Evolutionary conservation across 1,139 yeast species (phyloP).

Genomic region (Scheffersomyces lignicola): DNA sequence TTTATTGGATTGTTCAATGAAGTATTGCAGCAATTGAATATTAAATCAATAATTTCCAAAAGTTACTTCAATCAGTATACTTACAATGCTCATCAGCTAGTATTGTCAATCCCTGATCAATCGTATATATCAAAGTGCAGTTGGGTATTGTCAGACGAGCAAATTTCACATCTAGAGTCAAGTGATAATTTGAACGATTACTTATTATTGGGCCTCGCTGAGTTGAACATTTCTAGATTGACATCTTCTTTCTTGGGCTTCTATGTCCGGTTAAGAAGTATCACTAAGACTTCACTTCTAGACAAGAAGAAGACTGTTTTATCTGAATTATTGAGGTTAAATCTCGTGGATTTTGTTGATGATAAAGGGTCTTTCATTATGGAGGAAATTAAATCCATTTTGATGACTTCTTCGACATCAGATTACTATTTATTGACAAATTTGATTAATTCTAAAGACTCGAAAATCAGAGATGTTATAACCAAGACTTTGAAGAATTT

Average conservation of each 20-base stretch:
- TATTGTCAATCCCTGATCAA: too few species aligned
- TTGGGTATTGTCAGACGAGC: conserved; percentile 26
- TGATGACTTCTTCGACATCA: conserved; percentile 9
- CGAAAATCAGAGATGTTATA: conserved; percentile 12
- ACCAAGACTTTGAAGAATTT: conserved; percentile 16
- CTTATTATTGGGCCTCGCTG: neutral
- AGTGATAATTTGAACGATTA: neutral
- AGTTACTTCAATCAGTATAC: neutral
- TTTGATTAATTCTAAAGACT: conserved; percentile 15
- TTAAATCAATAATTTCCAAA: conserved; percentile 5
- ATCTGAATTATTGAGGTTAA: conserved; percentile 17
- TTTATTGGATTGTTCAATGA: conserved; percentile 37
- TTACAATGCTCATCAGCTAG: too few species aligned
- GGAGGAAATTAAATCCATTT: conserved; percentile 8
- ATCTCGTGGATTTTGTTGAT: conserved; percentile 23
- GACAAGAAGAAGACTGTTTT: conserved; percentile 1
- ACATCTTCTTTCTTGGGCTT: neutral
- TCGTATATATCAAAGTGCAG: conserved; percentile 15
- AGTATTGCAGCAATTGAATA: conserved; percentile 32
- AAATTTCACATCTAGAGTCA: conserved; percentile 8
- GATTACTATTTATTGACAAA: conserved; percentile 23
- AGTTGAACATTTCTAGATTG: neutral
- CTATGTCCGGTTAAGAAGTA: neutral
- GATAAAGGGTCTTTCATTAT: conserved; percentile 15
- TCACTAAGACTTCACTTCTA: neutral